Conservation (phyloP, 176 grass and related monocot genomes). For the Alloteropsis semialata region DNA sequence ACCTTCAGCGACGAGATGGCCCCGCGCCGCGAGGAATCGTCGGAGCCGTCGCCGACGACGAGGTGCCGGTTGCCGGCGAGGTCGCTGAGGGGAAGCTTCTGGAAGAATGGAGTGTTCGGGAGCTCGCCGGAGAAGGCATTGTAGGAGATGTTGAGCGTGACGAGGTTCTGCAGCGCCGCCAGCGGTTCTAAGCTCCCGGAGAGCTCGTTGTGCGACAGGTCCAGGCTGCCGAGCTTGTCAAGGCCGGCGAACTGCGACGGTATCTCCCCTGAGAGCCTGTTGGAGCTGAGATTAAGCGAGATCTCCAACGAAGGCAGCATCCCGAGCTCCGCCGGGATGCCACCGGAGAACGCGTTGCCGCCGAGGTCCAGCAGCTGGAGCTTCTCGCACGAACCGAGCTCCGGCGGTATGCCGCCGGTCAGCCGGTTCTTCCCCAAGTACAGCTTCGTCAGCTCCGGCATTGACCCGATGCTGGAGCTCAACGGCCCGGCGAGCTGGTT, state of each 20-base stretch:
- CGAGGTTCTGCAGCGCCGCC: slow-evolving; percentile 75
- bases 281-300: slow-evolving; percentile 83
- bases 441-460: slow-evolving; percentile 85
- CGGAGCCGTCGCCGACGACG: slow-evolving; percentile 36
- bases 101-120: slow-evolving; percentile 87
- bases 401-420: slow-evolving; percentile 50
- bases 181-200: slow-evolving; percentile 53
- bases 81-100: slow-evolving; percentile 73
- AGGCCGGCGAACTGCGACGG: slow-evolving; percentile 61
- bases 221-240: slow-evolving; percentile 81
- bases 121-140: slow-evolving; percentile 86
- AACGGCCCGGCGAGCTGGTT: slow-evolving; percentile 67
- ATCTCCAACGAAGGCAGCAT: slow-evolving; percentile 69
- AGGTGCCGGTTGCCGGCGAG: slow-evolving; percentile 78
- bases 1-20: slow-evolving; percentile 57
- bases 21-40: slow-evolving; percentile 25
- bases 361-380: slow-evolving; percentile 82
- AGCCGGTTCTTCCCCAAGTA: slow-evolving; percentile 59
- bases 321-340: slow-evolving; percentile 61
- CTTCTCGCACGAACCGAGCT: slow-evolving; percentile 79
- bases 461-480: slow-evolving; percentile 35
- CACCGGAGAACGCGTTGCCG: slow-evolving; percentile 64
- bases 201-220: slow-evolving; percentile 78
- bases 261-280: slow-evolving; percentile 69
- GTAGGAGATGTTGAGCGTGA: slow-evolving; percentile 81